A percentile compares a stretch with the other conserved stretches of the same genome.
phyloP scores from a whole-genome alignment of 441 rosid genomes.

The Pelargonium myrrhifolium region DNA sequence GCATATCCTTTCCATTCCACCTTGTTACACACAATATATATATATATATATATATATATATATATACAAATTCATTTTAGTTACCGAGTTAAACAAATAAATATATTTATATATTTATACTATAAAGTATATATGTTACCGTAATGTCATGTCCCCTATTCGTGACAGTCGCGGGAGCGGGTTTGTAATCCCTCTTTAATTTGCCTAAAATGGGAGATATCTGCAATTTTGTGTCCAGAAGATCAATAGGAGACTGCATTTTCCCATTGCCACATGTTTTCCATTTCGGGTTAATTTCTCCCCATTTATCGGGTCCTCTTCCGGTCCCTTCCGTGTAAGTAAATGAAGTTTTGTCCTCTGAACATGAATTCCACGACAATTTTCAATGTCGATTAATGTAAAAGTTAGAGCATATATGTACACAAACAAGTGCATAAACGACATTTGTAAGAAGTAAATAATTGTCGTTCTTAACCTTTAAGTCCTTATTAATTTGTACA shows the following conservation, averaged over 20 bases:
- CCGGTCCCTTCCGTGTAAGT: constrained; percentile 25
- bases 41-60: no score
- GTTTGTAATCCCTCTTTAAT: constrained; percentile 33
- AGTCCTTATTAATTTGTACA: no score
- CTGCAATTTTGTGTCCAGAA: constrained; percentile 20
- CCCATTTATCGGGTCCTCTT: constrained; percentile 19
- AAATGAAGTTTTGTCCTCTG: constrained; percentile 35
- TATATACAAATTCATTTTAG: no score
- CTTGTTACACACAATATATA: constrained; percentile 28
- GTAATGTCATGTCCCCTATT: constrained; percentile 49
- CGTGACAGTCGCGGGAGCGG: constrained; percentile 37
- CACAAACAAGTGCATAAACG: neutral
- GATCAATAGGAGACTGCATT: constrained; percentile 60
- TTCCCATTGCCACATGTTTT: constrained; percentile 37
- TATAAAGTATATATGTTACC: no score
- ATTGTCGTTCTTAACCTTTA: no score
- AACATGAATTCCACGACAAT: neutral
- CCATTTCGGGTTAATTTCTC: constrained; percentile 36
- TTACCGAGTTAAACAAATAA: no score
- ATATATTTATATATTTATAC: no score
- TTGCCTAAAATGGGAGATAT: constrained; percentile 20
- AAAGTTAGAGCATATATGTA: neutral
- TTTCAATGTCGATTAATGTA: no score
- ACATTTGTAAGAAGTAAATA: neutral
- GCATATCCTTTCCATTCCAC: constrained; percentile 57